These are phyloP conservation scores for Vitis hybrid DNA, from an alignment of 177 flowering plant genomes.

Conservation along the genomic window DNA sequence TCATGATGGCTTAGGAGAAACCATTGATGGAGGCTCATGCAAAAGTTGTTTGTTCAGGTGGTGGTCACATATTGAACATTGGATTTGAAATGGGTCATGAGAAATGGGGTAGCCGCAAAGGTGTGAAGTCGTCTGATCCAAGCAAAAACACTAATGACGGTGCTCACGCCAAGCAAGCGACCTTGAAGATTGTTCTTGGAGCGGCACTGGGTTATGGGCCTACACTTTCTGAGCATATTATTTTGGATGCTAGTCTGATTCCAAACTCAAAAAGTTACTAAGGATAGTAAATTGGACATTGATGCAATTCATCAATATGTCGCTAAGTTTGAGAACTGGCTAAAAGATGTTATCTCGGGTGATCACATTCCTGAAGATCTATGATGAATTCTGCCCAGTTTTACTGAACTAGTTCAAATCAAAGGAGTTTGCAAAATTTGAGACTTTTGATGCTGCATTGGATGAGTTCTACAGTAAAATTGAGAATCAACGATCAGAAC, in stretches of 20 bases:
- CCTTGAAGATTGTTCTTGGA: slow-evolving; percentile 81
- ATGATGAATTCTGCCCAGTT: slow-evolving; percentile 94
- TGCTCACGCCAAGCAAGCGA: slow-evolving; percentile 55
- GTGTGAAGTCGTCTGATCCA: slow-evolving; percentile 41
- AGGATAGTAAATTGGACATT: slow-evolving; percentile 46
- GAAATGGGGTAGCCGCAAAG: slow-evolving; percentile 41
- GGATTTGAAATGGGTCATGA: slow-evolving; percentile 95
- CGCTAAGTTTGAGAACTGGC: slow-evolving; percentile 87
- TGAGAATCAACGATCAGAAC: slow-evolving; percentile 84
- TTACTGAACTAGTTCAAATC: slow-evolving; percentile 84
- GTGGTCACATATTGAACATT: slow-evolving; percentile 75
- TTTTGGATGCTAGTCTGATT: slow-evolving; percentile 75
- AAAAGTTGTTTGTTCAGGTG: slow-evolving; percentile 76
- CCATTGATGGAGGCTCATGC: slow-evolving; percentile 99
- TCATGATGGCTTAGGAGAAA: slow-evolving; percentile 99
- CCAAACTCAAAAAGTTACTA: slow-evolving; percentile 58
- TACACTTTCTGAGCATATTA: slow-evolving; percentile 89
- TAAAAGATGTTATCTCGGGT: slow-evolving; percentile 78
- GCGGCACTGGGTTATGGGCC: slow-evolving; percentile 95
- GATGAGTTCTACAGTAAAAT: slow-evolving; percentile 98
- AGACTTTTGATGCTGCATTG: slow-evolving; percentile 84
- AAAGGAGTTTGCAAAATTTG: slow-evolving; percentile 60
- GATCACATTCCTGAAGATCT: slow-evolving; percentile 84
- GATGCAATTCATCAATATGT: slow-evolving; percentile 49
- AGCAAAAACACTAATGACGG: slow-evolving; percentile 38